Conservation (phyloP, 331 rosid species). For the Cydonia oblonga region DNA sequence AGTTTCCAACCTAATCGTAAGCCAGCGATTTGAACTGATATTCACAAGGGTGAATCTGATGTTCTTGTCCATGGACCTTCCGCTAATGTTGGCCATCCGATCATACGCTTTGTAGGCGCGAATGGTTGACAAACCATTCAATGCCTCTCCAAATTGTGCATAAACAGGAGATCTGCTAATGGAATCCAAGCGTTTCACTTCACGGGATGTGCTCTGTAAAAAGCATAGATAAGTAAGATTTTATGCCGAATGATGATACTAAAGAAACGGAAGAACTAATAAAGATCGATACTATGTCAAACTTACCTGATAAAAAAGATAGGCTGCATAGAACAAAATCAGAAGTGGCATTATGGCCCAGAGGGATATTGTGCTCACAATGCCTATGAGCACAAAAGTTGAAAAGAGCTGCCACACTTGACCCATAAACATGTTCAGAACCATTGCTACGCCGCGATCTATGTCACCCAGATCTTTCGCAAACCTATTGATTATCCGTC, state of each 20-base stretch:
- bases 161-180: constrained; percentile 84
- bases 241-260: background rate
- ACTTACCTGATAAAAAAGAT: constrained; percentile 69
- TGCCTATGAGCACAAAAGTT: constrained; percentile 75
- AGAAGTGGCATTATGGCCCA: constrained; percentile 88
- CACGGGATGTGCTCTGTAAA: constrained; percentile 69
- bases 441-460: constrained; percentile 50
- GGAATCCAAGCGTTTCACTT: constrained; percentile 81
- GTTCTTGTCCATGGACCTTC: constrained; percentile 73
- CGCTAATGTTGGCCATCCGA: constrained; percentile 61
- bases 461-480: constrained; percentile 78
- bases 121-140: constrained; percentile 72
- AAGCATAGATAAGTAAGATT: background rate
- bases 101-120: constrained; percentile 79
- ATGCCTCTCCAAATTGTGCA: constrained; percentile 85
- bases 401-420: constrained; percentile 82
- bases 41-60: constrained; percentile 63
- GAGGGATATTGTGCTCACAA: constrained; percentile 73
- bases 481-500: constrained; percentile 82
- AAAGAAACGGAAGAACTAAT: background rate
- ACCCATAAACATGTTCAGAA: constrained; percentile 42
- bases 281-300: background rate
- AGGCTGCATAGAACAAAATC: constrained; percentile 69
- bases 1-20: constrained; percentile 54
- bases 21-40: constrained; percentile 64